phyloP scores from a whole-genome alignment of 106 monocot species.

The Dendrobium chrysotoxum region DNA sequence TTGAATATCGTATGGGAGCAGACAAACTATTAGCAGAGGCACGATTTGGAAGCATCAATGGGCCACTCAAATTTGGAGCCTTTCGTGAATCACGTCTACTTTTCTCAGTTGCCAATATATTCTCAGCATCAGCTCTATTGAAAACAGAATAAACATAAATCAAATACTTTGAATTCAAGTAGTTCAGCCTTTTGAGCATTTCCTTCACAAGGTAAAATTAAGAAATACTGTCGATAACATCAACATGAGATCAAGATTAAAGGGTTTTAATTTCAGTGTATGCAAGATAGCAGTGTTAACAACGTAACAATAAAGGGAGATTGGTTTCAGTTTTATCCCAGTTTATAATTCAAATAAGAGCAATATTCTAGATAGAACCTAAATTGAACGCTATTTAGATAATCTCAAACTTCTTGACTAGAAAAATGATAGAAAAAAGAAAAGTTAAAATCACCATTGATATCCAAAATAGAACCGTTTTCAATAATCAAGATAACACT shows the following conservation, averaged over 20 bases:
- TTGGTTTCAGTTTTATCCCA: background rate
- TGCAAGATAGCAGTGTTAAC: background rate
- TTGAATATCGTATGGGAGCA: conserved; percentile 75
- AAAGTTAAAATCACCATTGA: too few relatives aligned
- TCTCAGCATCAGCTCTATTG: conserved; percentile 47
- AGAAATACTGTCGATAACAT: background rate
- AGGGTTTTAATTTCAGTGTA: background rate
- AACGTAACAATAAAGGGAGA: too few relatives aligned
- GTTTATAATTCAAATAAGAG: background rate
- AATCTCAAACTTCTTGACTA: too few relatives aligned
- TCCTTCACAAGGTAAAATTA: background rate
- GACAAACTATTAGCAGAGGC: conserved; percentile 94
- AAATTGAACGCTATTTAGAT: too few relatives aligned
- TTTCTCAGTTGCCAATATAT: conserved; percentile 43
- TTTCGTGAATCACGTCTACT: conserved; percentile 50
- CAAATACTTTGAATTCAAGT: background rate
- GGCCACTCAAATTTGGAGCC: conserved; percentile 78
- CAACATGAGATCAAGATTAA: background rate
- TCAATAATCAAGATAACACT: too few relatives aligned
- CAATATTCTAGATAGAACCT: background rate
- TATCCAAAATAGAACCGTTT: too few relatives aligned
- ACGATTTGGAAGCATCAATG: conserved; percentile 87
- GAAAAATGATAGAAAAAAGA: too few relatives aligned
- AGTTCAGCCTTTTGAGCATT: background rate
- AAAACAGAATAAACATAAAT: conserved; percentile 3